Evolutionary conservation across 208 protist species (phyloP).

Genomic region (Crithidia expoeki): DNA sequence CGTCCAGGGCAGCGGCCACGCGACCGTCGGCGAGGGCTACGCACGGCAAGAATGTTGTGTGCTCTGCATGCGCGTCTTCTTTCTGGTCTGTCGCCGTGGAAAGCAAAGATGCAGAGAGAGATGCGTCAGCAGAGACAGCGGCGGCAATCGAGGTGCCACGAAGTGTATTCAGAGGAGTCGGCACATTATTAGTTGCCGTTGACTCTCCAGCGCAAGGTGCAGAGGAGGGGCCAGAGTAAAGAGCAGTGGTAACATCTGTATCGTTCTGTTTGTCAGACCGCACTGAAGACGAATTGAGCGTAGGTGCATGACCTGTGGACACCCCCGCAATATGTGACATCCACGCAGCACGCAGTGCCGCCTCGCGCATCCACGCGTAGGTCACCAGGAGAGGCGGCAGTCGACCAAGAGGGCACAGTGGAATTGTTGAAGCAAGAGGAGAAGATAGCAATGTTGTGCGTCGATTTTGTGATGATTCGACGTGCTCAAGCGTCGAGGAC

Average conservation of each 20-base stretch:
- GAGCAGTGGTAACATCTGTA: too few species aligned
- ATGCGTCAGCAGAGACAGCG: too few species aligned
- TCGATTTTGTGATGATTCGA: too few species aligned
- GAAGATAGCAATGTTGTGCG: too few species aligned
- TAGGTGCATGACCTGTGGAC: neutral
- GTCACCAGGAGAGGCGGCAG: slow-evolving; percentile 33
- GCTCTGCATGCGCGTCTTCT: neutral
- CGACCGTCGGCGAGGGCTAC: slow-evolving; percentile 7
- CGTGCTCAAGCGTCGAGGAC: too few species aligned
- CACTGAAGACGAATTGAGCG: neutral
- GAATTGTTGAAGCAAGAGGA: neutral
- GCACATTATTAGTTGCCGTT: too few species aligned
- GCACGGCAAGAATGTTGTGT: neutral
- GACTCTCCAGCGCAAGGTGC: too few species aligned
- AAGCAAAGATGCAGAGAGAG: too few species aligned
- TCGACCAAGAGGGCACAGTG: slow-evolving; percentile 10
- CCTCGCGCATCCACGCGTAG: slow-evolving; percentile 27
- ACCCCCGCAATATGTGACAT: slow-evolving; percentile 7
- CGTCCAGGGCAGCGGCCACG: neutral
- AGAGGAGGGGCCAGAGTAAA: too few species aligned
- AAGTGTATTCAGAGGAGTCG: too few species aligned
- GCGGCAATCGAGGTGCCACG: too few species aligned
- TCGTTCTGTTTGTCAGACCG: neutral
- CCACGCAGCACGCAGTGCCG: slow-evolving; percentile 20
- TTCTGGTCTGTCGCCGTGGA: too few species aligned